phyloP scores from a whole-genome alignment of 345 rosid genomes.

The Eucalyptus tenuipes region DNA sequence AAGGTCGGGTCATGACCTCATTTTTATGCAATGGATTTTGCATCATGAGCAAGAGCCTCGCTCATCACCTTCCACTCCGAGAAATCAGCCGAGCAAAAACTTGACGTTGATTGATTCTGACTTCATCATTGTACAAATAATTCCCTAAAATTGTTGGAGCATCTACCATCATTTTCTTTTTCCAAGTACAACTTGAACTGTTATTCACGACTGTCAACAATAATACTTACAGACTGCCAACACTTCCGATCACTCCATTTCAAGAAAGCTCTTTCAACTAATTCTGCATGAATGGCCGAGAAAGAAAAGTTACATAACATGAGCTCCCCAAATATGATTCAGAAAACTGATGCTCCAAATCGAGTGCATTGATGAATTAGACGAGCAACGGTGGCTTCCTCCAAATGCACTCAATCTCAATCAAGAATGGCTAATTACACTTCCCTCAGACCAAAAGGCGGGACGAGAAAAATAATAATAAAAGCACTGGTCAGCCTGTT shows the following conservation, averaged over 20 bases:
- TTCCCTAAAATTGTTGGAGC: too few relatives aligned
- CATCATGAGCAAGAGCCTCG: too few relatives aligned
- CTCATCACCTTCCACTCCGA: too few relatives aligned
- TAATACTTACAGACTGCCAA: neutral
- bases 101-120: too few relatives aligned
- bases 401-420: neutral
- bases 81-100: too few relatives aligned
- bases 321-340: neutral
- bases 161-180: neutral
- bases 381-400: neutral
- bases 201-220: neutral
- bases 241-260: neutral
- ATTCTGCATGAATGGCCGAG: neutral
- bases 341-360: neutral
- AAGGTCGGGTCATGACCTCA: too few relatives aligned
- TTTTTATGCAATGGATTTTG: too few relatives aligned
- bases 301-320: neutral
- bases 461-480: neutral
- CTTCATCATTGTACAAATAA: too few relatives aligned
- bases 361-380: neutral
- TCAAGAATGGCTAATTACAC: neutral
- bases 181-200: neutral
- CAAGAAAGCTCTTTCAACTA: neutral
- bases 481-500: neutral
- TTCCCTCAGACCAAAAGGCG: neutral